These are phyloP conservation scores for Apiospora marii DNA, from an alignment of 2,329 filamentous ascomycete species.

Conservation along the genomic window DNA sequence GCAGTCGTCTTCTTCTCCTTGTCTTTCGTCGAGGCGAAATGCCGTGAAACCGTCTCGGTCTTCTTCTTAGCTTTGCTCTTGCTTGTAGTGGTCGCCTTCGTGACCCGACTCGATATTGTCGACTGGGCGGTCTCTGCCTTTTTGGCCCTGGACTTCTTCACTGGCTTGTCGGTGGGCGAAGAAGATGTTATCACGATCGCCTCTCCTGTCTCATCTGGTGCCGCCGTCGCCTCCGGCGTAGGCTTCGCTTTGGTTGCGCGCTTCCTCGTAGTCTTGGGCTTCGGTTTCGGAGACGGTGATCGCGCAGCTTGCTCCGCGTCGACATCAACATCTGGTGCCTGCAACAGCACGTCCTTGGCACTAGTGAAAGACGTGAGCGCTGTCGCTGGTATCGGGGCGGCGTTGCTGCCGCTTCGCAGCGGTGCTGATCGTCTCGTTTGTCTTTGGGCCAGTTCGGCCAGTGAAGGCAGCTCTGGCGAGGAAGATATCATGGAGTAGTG, in stretches of 20 bases:
- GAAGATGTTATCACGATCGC: constrained; percentile 34
- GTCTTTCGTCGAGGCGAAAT: constrained; percentile 33
- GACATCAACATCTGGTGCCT: constrained; percentile 42
- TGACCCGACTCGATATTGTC: constrained; percentile 29
- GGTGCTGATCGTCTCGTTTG: constrained; percentile 39
- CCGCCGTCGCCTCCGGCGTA: background rate
- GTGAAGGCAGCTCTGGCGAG: constrained; percentile 63
- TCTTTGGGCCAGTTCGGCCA: constrained; percentile 55
- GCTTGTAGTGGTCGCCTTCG: constrained; percentile 27
- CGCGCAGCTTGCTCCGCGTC: constrained; percentile 34
- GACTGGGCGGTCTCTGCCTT: constrained; percentile 27
- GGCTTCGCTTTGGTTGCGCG: constrained; percentile 29
- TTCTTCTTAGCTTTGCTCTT: constrained; percentile 37
- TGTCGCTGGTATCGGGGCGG: constrained; percentile 46
- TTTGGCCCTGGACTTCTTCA: constrained; percentile 45
- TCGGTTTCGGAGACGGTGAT: constrained; percentile 36
- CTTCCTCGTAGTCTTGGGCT: constrained; percentile 28
- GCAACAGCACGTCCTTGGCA: constrained; percentile 48
- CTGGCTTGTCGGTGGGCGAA: constrained; percentile 43
- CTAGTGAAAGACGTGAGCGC: constrained; percentile 50
- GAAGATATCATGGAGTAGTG: constrained; percentile 50
- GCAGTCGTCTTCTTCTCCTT: constrained; percentile 25
- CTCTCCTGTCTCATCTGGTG: constrained; percentile 8
- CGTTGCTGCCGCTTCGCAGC: constrained; percentile 47
- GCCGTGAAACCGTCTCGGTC: constrained; percentile 41